Percentiles rank a stretch among this genome's conserved stretches.
These are phyloP conservation scores for Uronychia setigera DNA, from an alignment of 73 alveolate species.

Conservation along the genomic window DNA sequence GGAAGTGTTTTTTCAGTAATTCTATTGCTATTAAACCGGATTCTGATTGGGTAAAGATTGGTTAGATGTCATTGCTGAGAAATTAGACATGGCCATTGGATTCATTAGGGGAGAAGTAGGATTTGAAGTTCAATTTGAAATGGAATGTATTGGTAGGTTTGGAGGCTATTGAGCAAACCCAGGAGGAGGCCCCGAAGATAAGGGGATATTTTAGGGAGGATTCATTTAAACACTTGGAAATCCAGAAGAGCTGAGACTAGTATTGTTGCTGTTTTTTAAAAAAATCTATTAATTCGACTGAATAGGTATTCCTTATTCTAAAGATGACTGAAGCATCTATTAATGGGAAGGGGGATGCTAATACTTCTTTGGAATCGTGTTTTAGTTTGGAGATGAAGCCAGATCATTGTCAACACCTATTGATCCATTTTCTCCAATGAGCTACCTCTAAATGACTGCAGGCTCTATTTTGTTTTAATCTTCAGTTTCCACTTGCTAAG, in stretches of 20 bases:
- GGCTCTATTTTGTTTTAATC: not conserved
- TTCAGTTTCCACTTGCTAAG: not conserved
- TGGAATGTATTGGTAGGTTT: too few relatives aligned
- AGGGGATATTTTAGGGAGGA: too few relatives aligned
- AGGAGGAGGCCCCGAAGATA: slow-evolving; percentile 2
- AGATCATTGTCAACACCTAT: not conserved
- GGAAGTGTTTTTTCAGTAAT: too few relatives aligned
- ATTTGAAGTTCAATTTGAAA: too few relatives aligned
- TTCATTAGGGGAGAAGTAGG: too few relatives aligned
- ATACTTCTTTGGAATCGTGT: not conserved
- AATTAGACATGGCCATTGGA: too few relatives aligned
- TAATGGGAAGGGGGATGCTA: not conserved
- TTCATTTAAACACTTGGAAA: too few relatives aligned
- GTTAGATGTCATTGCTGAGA: too few relatives aligned
- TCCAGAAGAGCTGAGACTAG: not conserved
- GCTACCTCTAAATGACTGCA: not conserved
- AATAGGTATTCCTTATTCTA: not conserved
- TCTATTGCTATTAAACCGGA: too few relatives aligned
- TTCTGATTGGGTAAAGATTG: too few relatives aligned
- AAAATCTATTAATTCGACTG: not conserved
- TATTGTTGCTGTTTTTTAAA: too few relatives aligned
- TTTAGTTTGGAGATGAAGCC: not conserved
- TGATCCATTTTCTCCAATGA: not conserved
- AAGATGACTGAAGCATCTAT: not conserved
- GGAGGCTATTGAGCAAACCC: not conserved